phyloP scores from a whole-genome alignment of 2,329 filamentous ascomycete species.

The Cylindrodendrum hubeiense region DNA sequence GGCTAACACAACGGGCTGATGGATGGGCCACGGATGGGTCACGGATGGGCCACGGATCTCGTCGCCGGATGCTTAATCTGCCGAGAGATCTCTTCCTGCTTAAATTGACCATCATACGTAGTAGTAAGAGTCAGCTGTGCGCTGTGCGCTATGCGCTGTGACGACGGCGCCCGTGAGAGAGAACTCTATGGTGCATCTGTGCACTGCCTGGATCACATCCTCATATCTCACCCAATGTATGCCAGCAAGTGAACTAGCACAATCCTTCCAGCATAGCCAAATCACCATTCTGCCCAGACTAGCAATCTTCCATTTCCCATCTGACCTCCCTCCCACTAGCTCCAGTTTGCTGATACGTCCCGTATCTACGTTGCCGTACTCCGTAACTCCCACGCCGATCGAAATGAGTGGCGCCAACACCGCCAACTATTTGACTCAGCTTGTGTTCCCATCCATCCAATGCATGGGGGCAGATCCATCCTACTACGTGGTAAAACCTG shows the following conservation, averaged over 20 bases:
- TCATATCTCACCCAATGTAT: neutral
- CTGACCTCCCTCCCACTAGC: neutral
- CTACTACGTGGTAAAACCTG: neutral
- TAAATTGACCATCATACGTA: neutral
- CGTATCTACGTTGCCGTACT: neutral
- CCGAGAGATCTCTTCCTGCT: neutral
- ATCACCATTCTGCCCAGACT: neutral
- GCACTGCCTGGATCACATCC: neutral
- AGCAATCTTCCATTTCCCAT: neutral
- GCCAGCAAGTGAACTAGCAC: neutral
- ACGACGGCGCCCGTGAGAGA: neutral
- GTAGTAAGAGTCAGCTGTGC: no score
- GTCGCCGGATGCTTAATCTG: neutral
- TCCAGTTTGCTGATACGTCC: neutral
- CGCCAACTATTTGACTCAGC: constrained; percentile 8
- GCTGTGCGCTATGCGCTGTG: no score
- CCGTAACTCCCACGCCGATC: constrained; percentile 19
- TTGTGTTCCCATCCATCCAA: neutral
- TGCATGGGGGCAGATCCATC: neutral
- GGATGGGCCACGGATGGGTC: neutral
- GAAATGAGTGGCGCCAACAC: constrained; percentile 39
- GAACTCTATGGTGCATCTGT: neutral
- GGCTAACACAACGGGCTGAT: neutral
- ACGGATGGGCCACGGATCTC: no score
- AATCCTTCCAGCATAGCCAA: neutral